Conservation (phyloP, 345 rosid genomes). For the Gossypium mustelinum region DNA sequence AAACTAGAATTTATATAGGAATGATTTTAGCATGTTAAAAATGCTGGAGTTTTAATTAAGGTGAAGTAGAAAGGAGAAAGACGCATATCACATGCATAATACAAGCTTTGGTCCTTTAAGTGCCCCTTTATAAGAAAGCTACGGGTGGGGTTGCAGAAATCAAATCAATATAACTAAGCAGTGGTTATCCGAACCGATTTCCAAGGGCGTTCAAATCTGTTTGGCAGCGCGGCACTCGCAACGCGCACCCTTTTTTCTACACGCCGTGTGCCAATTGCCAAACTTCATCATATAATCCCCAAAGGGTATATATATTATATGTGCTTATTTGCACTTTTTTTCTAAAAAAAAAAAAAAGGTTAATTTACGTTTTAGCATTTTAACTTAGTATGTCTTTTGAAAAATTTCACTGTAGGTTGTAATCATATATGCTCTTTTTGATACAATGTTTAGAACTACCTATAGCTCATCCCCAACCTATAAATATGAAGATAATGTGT, state of each 20-base stretch:
- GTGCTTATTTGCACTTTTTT: no score
- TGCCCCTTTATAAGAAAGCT: not conserved
- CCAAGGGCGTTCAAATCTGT: not conserved
- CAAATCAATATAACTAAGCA: not conserved
- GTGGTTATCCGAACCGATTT: not conserved
- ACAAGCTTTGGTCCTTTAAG: not conserved
- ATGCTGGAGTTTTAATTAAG: not conserved
- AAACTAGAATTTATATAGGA: no score
- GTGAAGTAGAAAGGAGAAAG: not conserved
- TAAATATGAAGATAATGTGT: no score
- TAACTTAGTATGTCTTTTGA: no score
- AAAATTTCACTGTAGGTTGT: no score
- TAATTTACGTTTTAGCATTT: no score
- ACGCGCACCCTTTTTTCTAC: not conserved
- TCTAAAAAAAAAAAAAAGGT: no score
- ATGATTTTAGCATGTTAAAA: not conserved
- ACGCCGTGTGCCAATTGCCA: not conserved
- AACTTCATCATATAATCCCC: not conserved
- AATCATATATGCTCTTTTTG: no score
- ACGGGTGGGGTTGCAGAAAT: not conserved
- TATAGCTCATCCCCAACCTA: accelerated
- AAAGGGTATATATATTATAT: no score
- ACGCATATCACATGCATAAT: not conserved
- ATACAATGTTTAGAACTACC: accelerated
- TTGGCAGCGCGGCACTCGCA: not conserved